Conservation (phyloP, 2,329 filamentous ascomycete genomes). For the Pyricularia sp. region DNA sequence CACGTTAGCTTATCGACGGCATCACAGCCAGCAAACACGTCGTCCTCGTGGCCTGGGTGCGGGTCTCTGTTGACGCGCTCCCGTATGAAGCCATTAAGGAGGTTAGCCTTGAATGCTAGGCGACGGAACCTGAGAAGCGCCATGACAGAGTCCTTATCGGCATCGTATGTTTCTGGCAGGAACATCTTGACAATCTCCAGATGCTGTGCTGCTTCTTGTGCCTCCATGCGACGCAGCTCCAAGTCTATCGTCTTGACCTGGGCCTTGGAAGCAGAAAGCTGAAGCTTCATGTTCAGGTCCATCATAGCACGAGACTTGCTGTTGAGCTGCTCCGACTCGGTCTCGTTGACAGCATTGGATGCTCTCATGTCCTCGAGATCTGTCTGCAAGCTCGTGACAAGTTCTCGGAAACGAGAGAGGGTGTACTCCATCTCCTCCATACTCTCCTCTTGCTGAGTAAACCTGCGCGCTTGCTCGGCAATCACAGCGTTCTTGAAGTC, state of each 20-base stretch:
- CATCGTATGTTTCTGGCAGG: slow-evolving; percentile 69
- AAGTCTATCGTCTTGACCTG: slow-evolving; percentile 91
- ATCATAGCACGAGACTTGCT: slow-evolving; percentile 86
- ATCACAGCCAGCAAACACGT: slow-evolving; percentile 63
- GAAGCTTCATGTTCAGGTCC: slow-evolving; percentile 90
- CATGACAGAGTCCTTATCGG: slow-evolving; percentile 74
- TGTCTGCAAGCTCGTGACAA: slow-evolving; percentile 72
- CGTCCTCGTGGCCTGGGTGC: slow-evolving; percentile 59
- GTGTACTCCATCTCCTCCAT: slow-evolving; percentile 87
- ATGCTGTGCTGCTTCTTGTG: slow-evolving; percentile 79
- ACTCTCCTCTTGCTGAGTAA: slow-evolving; percentile 62
- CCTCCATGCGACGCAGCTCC: slow-evolving; percentile 74
- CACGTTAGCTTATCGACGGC: slow-evolving; percentile 75
- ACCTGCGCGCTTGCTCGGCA: slow-evolving; percentile 63
- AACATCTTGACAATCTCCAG: slow-evolving; percentile 81
- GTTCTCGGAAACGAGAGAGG: slow-evolving; percentile 72
- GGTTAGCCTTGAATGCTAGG: slow-evolving; percentile 72
- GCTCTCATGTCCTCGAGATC: slow-evolving; percentile 87
- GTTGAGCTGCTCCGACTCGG: slow-evolving; percentile 81
- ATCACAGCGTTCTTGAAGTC: slow-evolving; percentile 79
- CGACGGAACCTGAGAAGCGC: slow-evolving; percentile 80
- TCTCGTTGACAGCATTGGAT: slow-evolving; percentile 83
- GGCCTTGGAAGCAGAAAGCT: slow-evolving; percentile 78
- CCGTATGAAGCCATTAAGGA: slow-evolving; percentile 66
- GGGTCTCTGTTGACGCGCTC: slow-evolving; percentile 55